Evolutionary conservation across 1,284 basidiomycete genomes (phyloP).

Genomic region (Ganoderma sp.): DNA sequence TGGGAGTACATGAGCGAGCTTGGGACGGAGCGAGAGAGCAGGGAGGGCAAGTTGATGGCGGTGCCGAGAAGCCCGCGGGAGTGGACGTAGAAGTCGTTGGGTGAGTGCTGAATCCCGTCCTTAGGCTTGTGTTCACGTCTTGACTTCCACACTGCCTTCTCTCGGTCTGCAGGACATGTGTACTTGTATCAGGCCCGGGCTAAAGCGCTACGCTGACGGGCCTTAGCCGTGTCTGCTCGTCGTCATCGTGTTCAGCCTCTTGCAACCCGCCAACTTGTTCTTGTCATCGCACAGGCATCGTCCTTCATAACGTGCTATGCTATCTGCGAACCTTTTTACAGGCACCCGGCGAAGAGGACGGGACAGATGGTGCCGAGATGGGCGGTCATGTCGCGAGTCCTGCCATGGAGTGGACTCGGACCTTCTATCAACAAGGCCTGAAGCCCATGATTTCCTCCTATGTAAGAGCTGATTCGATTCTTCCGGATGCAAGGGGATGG

Average conservation of each 20-base stretch:
- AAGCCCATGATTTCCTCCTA: no score
- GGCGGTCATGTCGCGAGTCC: no score
- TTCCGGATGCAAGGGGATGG: no score
- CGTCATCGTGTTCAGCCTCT: background rate
- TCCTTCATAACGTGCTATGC: no score
- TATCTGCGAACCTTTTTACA: no score
- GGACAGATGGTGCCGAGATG: no score
- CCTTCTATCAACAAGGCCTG: no score
- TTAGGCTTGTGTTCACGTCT: no score
- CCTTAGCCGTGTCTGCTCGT: background rate
- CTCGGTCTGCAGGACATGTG: background rate
- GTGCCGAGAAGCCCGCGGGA: constrained; percentile 72
- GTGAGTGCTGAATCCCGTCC: background rate
- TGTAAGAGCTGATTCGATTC: no score
- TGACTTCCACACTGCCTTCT: background rate
- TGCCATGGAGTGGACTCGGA: no score
- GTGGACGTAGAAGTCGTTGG: constrained; percentile 58
- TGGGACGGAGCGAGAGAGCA: constrained; percentile 68
- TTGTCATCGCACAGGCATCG: background rate
- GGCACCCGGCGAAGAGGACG: no score
- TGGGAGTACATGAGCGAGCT: constrained; percentile 95
- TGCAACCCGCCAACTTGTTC: background rate
- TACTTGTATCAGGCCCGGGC: background rate
- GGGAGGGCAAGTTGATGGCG: constrained; percentile 73
- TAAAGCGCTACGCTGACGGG: background rate